These are phyloP conservation scores for Hylodesmum podocarpum DNA, from an alignment of 306 rosid species.

Conservation along the genomic window DNA sequence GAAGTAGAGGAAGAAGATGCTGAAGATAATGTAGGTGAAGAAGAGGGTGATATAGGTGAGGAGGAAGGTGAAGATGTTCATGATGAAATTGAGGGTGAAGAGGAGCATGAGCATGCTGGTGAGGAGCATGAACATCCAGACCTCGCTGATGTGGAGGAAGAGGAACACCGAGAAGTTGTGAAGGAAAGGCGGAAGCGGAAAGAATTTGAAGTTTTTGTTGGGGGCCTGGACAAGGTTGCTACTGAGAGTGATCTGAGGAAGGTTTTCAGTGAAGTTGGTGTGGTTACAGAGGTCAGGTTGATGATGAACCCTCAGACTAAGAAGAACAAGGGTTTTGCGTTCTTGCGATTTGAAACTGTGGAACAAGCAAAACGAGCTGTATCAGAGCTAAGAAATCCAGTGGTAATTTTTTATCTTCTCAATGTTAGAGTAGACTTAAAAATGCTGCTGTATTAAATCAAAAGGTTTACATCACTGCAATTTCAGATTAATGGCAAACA, in stretches of 20 bases:
- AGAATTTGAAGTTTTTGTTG: slow-evolving; percentile 97
- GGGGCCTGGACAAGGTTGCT: slow-evolving; percentile 95
- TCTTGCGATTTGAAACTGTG: slow-evolving; percentile 83
- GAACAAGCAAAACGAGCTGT: slow-evolving; percentile 95
- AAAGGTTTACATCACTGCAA: slow-evolving; percentile 41
- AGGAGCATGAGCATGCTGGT: slow-evolving; percentile 63
- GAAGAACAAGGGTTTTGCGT: slow-evolving; percentile 98
- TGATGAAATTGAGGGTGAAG: slow-evolving; percentile 80
- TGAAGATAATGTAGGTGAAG: slow-evolving; percentile 73
- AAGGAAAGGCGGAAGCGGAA: slow-evolving; percentile 92
- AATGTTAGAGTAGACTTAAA: slow-evolving; percentile 32
- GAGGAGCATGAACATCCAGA: slow-evolving; percentile 60
- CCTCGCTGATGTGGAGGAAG: slow-evolving; percentile 71
- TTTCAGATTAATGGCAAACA: slow-evolving; percentile 97
- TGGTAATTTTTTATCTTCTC: slow-evolving; percentile 62
- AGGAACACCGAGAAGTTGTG: slow-evolving; percentile 83
- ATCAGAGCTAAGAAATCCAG: slow-evolving; percentile 71
- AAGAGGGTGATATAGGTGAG: slow-evolving; percentile 76
- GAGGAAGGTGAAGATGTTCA: slow-evolving; percentile 79
- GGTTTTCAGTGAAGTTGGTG: slow-evolving; percentile 75
- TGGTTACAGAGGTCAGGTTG: slow-evolving; percentile 86
- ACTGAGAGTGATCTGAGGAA: slow-evolving; percentile 83
- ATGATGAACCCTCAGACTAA: slow-evolving; percentile 97
- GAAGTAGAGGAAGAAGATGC: slow-evolving; percentile 75
- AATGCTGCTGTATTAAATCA: slow-evolving; percentile 27